Base-by-base conservation (phyloP, 2,329 filamentous ascomycete genomes). In the Cladorrhinum sp. region DNA sequence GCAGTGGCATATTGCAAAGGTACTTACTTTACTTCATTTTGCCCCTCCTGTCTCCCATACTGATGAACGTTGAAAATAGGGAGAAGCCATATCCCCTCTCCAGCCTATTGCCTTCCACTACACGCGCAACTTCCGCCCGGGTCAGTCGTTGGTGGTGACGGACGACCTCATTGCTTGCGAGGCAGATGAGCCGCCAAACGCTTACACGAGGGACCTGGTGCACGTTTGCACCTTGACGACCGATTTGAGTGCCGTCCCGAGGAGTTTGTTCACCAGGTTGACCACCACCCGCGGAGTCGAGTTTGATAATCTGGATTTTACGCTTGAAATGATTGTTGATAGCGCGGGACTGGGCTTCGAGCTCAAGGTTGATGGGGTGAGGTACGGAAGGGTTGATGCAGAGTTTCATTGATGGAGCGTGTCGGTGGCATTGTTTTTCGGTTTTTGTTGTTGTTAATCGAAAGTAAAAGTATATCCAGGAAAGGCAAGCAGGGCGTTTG, bases 1-100 rank as follows among this genome's bases (percentile, higher is more conserved):
- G 89, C 88, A 92, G 74, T 93, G 90, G 90, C 89, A 92, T 73
- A 91, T 92, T 71, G 84, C 86, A 63, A 92, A 91, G 82, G 88
- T 87, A 42, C 59, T 5, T 20, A n/a, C 16, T 24, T 10, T 23
- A n/a, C n/a, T 52, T 28, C 9, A 26, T 6, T 10, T 12, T 42
- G 21, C 12, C 23, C 36, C 57, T 42, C 26, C 26, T 36, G 58
- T 42, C 23, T 36, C 28, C 42, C 20, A 63, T 50, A 39, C 56
- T 9, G 21, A 36, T 26, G 8, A 4, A 33, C 6, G 2, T 18
- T 18, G 6, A 46, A 49, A 57, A 56, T 64, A 90, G 86, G 89
- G 88, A 61, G 89, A 91, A 67, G 84, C 89, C 39, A 83, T 93
- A 39, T 92, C 88, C 7, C 87, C 90, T n/a, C 78, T 86, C 0